Conservation (phyloP, 768 basidiomycete genomes). For the Sistotremastrum niveocremeum region DNA sequence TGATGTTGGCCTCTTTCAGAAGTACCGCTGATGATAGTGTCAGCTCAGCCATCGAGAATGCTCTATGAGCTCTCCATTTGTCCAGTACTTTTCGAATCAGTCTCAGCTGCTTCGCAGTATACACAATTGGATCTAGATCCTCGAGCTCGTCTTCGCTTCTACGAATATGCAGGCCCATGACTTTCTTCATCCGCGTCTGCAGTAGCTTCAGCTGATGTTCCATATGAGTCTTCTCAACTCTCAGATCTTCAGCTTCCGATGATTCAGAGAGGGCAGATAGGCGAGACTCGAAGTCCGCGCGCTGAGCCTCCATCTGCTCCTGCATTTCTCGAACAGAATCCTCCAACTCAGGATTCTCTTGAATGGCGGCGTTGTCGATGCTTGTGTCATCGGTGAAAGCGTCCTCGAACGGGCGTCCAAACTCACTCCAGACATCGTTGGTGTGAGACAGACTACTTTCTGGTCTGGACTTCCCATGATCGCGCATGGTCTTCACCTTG, state of each 20-base stretch:
- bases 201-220: conserved; percentile 75
- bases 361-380: conserved; percentile 47
- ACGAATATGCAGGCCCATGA: conserved; percentile 60
- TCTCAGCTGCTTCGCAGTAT: conserved; percentile 67
- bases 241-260: conserved; percentile 70
- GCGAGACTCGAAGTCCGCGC: conserved; percentile 43
- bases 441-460: conserved; percentile 81
- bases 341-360: conserved; percentile 48
- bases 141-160: conserved; percentile 50
- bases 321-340: conserved; percentile 60
- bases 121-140: conserved; percentile 69
- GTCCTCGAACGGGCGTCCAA: conserved; percentile 65
- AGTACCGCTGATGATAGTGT: conserved; percentile 74
- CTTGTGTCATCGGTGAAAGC: conserved; percentile 82
- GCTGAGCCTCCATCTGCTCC: conserved; percentile 44
- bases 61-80: conserved; percentile 72
- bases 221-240: conserved; percentile 88
- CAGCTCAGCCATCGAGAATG: conserved; percentile 87
- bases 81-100: conserved; percentile 73
- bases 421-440: conserved; percentile 84
- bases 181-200: conserved; percentile 67
- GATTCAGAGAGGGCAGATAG: conserved; percentile 35
- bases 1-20: conserved; percentile 90
- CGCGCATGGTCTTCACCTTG: conserved; percentile 78
- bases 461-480: conserved; percentile 65